Base-by-base conservation (phyloP, 2,329 filamentous ascomycete species). In the Pyrenophora teres region DNA sequence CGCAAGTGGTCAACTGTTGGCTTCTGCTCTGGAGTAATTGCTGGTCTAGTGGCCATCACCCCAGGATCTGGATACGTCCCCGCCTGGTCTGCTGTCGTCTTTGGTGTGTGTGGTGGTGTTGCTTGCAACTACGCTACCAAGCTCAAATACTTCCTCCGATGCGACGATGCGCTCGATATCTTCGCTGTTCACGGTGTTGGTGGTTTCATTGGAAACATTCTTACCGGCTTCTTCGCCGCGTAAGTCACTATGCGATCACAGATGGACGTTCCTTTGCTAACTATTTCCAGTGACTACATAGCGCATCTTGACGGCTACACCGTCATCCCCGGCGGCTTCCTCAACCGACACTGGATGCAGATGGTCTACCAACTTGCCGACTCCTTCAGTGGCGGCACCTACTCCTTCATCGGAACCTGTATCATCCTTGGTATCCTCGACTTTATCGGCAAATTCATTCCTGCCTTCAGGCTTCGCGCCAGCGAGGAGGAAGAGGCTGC, bases 1-100 rank as follows among this genome's bases (percentile, higher is more conserved):
- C 83, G 85, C 67, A 96, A 96, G 78, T 96, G 90, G 88, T 95
- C 90, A 0, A 93, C 90, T 2, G 91, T 96, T 21, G 92, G 92
- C 2, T 96, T 96, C 81, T 96, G 92, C 77, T 94, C 89, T 0
- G 92, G 92, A 57, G 88, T 95, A 19, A 88, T 96, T 64, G 88
- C 91, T 30, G 92, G 92, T 16, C 81, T 96, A 16, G 91, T 96
- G 5, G 87, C 87, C 52, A 95, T 96, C 60, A 96, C 92, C 7
- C 92, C 92, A 6, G 92, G 88, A 27, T 94, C 90, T 50, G 92
- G 89, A 69, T 95, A 83, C 69, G 90, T 96, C 12, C 90, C 91
- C 8, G 83, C 88, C 1, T 96, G 91, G 91, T 83, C 91, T 3
- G 88, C 91, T 2, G 84, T 95, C 23, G 77, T 93, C 47, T 94